These are phyloP conservation scores for Exophiala viscosa DNA, from an alignment of 2,329 filamentous ascomycete species.

Conservation along the genomic window DNA sequence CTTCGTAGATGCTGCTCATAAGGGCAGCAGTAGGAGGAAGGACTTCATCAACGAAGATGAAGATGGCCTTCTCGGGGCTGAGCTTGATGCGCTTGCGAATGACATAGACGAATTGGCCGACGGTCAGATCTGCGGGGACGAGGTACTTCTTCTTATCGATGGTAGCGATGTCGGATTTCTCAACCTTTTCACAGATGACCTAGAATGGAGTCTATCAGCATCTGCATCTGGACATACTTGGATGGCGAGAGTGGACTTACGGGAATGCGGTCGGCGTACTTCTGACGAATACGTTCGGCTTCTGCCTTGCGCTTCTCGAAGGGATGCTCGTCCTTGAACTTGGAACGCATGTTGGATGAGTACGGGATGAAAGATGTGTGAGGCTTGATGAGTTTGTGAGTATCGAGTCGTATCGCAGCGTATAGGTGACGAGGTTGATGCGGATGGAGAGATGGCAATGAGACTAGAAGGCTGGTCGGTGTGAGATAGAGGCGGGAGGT, in stretches of 20 bases:
- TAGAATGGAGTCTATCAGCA: slow-evolving; percentile 37
- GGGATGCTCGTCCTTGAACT: slow-evolving; percentile 99
- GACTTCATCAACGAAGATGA: slow-evolving; percentile 99
- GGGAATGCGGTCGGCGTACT: slow-evolving; percentile 97
- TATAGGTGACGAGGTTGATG: slow-evolving; percentile 26
- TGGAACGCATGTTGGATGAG: slow-evolving; percentile 71
- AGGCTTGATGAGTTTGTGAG: background rate
- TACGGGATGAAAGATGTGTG: slow-evolving; percentile 20
- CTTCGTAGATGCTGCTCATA: slow-evolving; percentile 99
- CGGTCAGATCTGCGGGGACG: slow-evolving; percentile 93
- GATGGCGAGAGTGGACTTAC: slow-evolving; percentile 56
- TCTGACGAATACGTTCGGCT: slow-evolving; percentile 98
- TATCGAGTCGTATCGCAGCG: background rate
- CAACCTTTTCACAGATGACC: slow-evolving; percentile 99
- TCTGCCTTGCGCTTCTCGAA: slow-evolving; percentile 99
- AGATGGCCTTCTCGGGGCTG: slow-evolving; percentile 98
- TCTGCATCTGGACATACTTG: slow-evolving; percentile 6
- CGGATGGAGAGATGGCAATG: background rate
- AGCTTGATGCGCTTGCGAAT: slow-evolving; percentile 99
- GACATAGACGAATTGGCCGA: slow-evolving; percentile 99
- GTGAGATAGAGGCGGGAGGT: slow-evolving; percentile 31
- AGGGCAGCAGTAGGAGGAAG: slow-evolving; percentile 92
- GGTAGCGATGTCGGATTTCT: slow-evolving; percentile 98
- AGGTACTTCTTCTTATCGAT: slow-evolving; percentile 99
- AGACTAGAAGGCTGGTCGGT: slow-evolving; percentile 26